Base-by-base conservation (phyloP, 495 filamentous ascomycete species). In the Evernia prunastri region DNA sequence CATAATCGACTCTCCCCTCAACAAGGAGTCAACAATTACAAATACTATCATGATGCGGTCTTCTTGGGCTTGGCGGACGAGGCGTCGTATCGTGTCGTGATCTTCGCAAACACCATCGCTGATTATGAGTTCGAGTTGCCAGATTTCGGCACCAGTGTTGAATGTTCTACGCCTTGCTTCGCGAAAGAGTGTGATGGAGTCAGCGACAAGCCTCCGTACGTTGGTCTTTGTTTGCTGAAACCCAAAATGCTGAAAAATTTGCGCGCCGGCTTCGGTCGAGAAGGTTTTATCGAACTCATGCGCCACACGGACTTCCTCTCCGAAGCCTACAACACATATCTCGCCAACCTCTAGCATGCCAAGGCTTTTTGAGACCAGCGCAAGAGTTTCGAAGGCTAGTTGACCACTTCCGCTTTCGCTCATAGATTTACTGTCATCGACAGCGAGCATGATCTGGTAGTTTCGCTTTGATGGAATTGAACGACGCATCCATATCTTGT, bases 401-500 rank as follows among this genome's bases (percentile, higher is more conserved):
- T 84, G 76, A 1, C 78, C 81, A 70, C 79, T 81, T 10, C 84
- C 83, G 63, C 84, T 86, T 62, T 92, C 89, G 6, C 86, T 83
- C 95, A 99, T 99, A 62, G 86, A 90, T 70, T 88, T 90, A 69
- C 87, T 91, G 77, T 99, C 95, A 75, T 99, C 95, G 40, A 99
- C 90, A 40, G 95, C 93, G 49, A 99, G 87, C 80, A 97, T 85
- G 74, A 99, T 92, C 73, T 99, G 95, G 74, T 97, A 97, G 66
- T 87, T 86, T 27, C 95, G 88, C 74, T 97, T 97, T 58, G 85
- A 90, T 4, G 95, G 95, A 59, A 93, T 87, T 17, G 86, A 87
- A 58, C 95, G 85, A 13, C 95, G 86, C 89, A 97, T 95, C 95
- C 95, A 99, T 76, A 99, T 99, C 78, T 97, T 97, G 82, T 99